phyloP scores from a whole-genome alignment of 1,284 basidiomycete species.

The Naganishia cerealis region DNA sequence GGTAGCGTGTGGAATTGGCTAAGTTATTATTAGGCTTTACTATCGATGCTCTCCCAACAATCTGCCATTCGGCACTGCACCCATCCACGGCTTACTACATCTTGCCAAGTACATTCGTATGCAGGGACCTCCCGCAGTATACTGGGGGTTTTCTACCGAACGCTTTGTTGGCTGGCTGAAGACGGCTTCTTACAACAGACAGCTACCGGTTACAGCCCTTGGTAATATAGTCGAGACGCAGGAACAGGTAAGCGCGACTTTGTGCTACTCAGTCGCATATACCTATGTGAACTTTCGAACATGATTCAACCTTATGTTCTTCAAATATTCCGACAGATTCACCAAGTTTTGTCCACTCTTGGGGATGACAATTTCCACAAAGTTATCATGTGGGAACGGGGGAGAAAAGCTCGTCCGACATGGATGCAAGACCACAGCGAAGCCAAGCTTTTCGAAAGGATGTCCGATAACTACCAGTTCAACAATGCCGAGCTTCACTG shows the following conservation, averaged over 20 bases:
- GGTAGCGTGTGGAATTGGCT: no score
- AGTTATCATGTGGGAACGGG: not conserved
- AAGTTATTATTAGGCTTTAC: not conserved
- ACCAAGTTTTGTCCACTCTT: not conserved
- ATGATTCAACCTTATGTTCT: not conserved
- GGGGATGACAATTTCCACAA: not conserved
- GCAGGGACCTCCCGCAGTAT: not conserved
- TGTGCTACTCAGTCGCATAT: no score
- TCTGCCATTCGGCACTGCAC: conserved; percentile 1
- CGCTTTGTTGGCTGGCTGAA: not conserved
- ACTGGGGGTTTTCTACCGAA: not conserved
- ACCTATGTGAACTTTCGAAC: no score
- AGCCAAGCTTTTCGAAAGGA: no score
- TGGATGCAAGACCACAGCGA: no score
- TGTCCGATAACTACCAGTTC: no score
- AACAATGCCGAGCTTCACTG: no score
- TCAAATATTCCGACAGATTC: not conserved
- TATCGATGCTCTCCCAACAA: not conserved
- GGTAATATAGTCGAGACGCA: not conserved
- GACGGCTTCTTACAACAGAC: not conserved
- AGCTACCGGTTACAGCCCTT: not conserved
- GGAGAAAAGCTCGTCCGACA: not conserved
- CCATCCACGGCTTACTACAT: no score
- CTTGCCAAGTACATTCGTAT: no score
- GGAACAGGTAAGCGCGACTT: not conserved